These are phyloP conservation scores for Daucus carota DNA, from an alignment of 129 eudicot species.

Conservation along the genomic window DH1_v3.0 NC_030385.2:26153501-26154000, in stretches of 20 bases:
- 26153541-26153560: neutral
- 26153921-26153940: neutral
- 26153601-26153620: neutral
- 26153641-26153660: neutral
- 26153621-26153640: neutral
- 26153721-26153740: neutral
- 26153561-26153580: neutral
- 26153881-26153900: neutral
- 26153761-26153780: neutral
- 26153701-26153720: neutral
- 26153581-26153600: conserved; percentile 9
- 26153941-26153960: neutral
- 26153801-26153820: neutral
- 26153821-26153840: neutral
- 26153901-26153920: neutral
- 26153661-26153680: neutral
- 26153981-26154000: neutral
- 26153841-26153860: neutral
- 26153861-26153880: neutral
- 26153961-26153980: neutral
- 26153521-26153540: neutral
- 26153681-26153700: neutral
- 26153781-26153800: neutral
- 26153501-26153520: neutral
- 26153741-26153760: neutral